phyloP scores from a whole-genome alignment of 495 filamentous ascomycete genomes.

The Penicillium atrosanguineum region DNA sequence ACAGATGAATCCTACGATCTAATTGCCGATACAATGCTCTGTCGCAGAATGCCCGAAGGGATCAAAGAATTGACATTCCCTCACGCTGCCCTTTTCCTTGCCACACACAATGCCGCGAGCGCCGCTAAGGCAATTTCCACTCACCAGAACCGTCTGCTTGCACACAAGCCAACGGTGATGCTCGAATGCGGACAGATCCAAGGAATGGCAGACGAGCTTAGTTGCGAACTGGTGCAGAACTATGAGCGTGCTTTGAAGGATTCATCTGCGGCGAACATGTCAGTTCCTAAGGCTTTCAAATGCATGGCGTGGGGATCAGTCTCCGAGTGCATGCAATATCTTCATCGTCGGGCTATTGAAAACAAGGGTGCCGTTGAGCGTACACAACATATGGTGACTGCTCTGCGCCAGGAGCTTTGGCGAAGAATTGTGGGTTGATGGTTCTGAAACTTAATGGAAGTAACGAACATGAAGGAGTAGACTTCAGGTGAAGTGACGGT shows the following conservation, averaged over 20 bases:
- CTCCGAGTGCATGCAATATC: conserved; percentile 36
- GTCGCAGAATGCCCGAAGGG: conserved; percentile 14
- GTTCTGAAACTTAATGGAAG: background rate
- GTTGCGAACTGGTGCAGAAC: conserved; percentile 30
- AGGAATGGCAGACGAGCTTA: conserved; percentile 40
- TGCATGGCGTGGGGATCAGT: conserved; percentile 38
- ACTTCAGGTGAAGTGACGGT: too few species aligned
- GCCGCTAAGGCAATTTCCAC: conserved; percentile 31
- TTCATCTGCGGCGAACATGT: conserved; percentile 10
- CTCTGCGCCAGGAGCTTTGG: conserved; percentile 25
- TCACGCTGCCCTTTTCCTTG: conserved; percentile 36
- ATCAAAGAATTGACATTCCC: conserved; percentile 25
- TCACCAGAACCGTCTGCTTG: conserved; percentile 19
- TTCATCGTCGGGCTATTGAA: conserved; percentile 35
- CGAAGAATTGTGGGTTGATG: conserved; percentile 39
- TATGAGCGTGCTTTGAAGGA: conserved; percentile 19
- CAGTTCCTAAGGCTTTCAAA: conserved; percentile 33
- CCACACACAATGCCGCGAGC: conserved; percentile 37
- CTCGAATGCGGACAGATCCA: conserved; percentile 62
- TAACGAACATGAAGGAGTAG: background rate
- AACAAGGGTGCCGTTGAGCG: conserved; percentile 35
- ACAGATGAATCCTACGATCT: conserved; percentile 41
- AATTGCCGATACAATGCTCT: conserved; percentile 34
- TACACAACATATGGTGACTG: conserved; percentile 27
- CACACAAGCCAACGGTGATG: conserved; percentile 21